phyloP scores from a whole-genome alignment of 257 asterid genomes.

The Penstemon eatonii region DNA sequence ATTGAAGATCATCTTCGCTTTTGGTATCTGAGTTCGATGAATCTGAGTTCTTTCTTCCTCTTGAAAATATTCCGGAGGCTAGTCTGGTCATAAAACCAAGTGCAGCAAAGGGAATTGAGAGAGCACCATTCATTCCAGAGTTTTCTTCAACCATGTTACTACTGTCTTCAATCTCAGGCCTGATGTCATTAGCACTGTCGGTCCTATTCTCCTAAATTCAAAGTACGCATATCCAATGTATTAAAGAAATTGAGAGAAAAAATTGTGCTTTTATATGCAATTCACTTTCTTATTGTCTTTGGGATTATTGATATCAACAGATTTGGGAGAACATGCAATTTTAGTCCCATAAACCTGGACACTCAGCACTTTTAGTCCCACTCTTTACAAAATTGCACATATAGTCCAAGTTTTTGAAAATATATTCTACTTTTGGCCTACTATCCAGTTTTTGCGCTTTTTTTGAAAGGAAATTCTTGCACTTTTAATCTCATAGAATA shows the following conservation, averaged over 20 bases:
- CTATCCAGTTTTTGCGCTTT: no score
- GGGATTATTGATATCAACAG: neutral
- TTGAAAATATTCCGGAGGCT: conserved; percentile 90
- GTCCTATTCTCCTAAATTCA: conserved; percentile 51
- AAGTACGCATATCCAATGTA: conserved; percentile 16
- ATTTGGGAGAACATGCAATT: no score
- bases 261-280: no score
- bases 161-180: conserved; percentile 53
- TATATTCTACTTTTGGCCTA: no score
- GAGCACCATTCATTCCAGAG: conserved; percentile 75
- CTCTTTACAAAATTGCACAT: no score
- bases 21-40: conserved; percentile 42
- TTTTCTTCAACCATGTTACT: conserved; percentile 44
- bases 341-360: no score
- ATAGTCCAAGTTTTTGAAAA: no score
- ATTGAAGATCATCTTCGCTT: conserved; percentile 59
- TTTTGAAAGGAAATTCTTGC: no score
- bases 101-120: conserved; percentile 89
- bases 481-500: no score
- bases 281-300: neutral
- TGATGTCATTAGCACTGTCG: conserved; percentile 47
- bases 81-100: conserved; percentile 82
- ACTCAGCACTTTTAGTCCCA: no score
- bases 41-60: conserved; percentile 59
- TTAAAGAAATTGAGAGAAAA: conserved; percentile 25